Base-by-base conservation (phyloP, 75 land plant species). In the Isoetes taiwanensis region DNA sequence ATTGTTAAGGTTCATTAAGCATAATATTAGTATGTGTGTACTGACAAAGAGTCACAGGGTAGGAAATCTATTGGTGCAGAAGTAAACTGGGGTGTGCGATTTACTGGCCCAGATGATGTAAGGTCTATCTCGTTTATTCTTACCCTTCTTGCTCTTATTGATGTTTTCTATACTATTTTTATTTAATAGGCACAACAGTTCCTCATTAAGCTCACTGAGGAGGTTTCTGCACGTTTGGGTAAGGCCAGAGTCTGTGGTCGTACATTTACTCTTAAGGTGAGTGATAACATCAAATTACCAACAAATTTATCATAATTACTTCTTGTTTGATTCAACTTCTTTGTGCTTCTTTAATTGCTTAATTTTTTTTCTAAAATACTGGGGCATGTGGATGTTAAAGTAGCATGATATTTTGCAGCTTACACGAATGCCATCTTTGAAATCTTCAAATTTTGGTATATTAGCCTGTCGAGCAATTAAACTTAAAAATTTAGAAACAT, bases 81-180 rank as follows among this genome's bases (percentile, higher is more conserved):
- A 73, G 96, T 93, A 4, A 93, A 93, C 52, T 93, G 98, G 98
- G 98, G 98, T 59, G 96, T 93, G 28, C 72, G 95, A 32, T 93
- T 93, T 52, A 65, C 66, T 26, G 50, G 61, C 52, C 33, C 48
- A 32, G 71, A 68, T 30, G 96, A 93, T 75, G 98, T 93, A 33
- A 56, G 95, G 38, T 38, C 32, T 30, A 8, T 38, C 29, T 62
- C 29, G 29, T 39, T 46, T 60, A 3, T 12, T 14, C 30, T 24
- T 54, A 30, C 25, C 1, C 14, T 12, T 48, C 19, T 48, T 48
- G 17, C 20, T 48, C 52, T 19, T 17, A 48, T 10, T 10, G 17
- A 17, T 48, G 17, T 10, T 9, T 9, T 6, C 17, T 48, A 48
- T 8, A 19, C 20, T 10, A 8, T 35, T 34, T 64, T 10, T 52